These are phyloP conservation scores for Colletotrichum sp. DNA, from an alignment of 2,329 filamentous ascomycete species.

Conservation along the genomic window DNA sequence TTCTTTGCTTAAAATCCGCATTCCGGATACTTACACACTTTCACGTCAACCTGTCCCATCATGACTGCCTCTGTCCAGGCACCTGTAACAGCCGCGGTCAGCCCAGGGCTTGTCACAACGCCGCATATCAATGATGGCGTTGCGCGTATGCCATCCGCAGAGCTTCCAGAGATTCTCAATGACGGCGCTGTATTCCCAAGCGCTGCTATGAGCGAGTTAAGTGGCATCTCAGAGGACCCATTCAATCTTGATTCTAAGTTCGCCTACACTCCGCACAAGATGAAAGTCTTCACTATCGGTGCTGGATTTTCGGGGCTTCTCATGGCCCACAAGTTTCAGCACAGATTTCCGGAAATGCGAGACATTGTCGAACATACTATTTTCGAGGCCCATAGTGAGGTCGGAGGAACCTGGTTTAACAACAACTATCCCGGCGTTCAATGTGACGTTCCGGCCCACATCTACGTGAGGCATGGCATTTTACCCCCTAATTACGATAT, in stretches of 20 bases:
- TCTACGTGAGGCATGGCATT: slow-evolving; percentile 16
- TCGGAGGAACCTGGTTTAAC: slow-evolving; percentile 38
- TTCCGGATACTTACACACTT: background rate
- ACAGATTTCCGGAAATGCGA: slow-evolving; percentile 35
- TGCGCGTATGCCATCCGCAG: background rate
- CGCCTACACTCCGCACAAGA: slow-evolving; percentile 32
- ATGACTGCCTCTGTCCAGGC: slow-evolving; percentile 13
- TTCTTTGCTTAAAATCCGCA: background rate
- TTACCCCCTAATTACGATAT: background rate
- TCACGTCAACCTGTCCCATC: background rate
- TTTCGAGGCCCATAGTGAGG: slow-evolving; percentile 33
- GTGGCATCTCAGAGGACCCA: slow-evolving; percentile 24
- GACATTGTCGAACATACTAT: slow-evolving; percentile 26
- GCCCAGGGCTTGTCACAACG: background rate
- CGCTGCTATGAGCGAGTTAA: background rate
- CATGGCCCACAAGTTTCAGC: slow-evolving; percentile 40
- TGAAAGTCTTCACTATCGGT: slow-evolving; percentile 38
- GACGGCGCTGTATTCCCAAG: background rate
- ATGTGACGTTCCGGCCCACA: slow-evolving; percentile 29
- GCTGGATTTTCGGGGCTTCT: slow-evolving; percentile 36
- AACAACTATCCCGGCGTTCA: slow-evolving; percentile 34
- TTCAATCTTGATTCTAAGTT: slow-evolving; percentile 29
- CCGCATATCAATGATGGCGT: background rate
- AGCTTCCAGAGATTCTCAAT: slow-evolving; percentile 1
- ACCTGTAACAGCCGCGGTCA: background rate